Base-by-base conservation (phyloP, 768 basidiomycete species). In the Suillus fuscotomentosus region DNA sequence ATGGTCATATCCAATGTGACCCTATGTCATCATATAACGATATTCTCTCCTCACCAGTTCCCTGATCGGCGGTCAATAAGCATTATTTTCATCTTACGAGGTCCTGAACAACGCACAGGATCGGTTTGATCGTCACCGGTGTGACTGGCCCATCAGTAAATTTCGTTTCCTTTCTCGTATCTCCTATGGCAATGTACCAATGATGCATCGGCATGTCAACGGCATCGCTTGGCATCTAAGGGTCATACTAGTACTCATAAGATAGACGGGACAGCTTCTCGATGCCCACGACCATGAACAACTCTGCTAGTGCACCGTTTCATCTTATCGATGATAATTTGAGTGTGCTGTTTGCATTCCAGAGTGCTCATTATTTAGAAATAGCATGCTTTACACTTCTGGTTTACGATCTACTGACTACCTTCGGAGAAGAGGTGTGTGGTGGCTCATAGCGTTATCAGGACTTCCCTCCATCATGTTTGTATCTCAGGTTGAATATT, bases 371-470 rank as follows among this genome's bases (percentile, higher is more conserved):
- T 43, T 65, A 61, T 42, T 51, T 65, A 43, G 65, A 63, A 45
- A 24, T 63, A 24, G 61, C 65, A 17, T 62, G 63, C 27, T 60
- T 66, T 31, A 59, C 62, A 31, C 57, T 66, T 9, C 60, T 66
- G 24, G 50, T 60, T 38, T 64, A 61, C 15, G 63, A 64, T 57
- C 42, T 64, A 42, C 20, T 60, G 48, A 24, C 64, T 43, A 66
- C 66, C 27, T 60, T 66, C 14, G 63, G 56, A 20, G 36, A 66
- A 54, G 63, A 64, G 63, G 65, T 60, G 47, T 34, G 61, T 39
- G 11, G 61, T 39, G 11, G 36, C 38, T 39, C 36, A 54, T 55
- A 10, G 10, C 31, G 3, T 53, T 13, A 41, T n/a, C 27, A 20
- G 36, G 31, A 36, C 7, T 57, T 36, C n/a, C n/a, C 51, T 31